Evolutionary conservation across 169 alveolate species (phyloP).

Genomic region (Cryptosporidium xiaoi): DNA sequence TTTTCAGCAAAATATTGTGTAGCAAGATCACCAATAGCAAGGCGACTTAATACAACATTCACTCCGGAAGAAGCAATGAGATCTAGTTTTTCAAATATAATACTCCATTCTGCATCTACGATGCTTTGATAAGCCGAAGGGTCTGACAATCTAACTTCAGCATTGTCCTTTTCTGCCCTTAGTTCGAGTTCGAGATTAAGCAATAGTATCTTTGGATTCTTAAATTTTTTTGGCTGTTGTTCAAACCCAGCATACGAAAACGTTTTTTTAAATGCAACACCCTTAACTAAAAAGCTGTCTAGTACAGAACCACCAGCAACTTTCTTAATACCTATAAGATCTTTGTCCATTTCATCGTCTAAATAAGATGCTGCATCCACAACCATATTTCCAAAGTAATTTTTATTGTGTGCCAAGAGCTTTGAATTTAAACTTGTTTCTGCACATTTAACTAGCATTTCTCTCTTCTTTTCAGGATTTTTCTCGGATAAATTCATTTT

Average conservation of each 20-base stretch:
- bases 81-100: constrained; percentile 94
- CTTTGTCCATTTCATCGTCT: constrained; percentile 92
- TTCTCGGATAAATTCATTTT: constrained; percentile 81
- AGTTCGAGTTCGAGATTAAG: constrained; percentile 96
- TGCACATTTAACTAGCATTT: constrained; percentile 94
- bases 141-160: constrained; percentile 88
- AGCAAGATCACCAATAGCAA: constrained; percentile 99
- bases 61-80: constrained; percentile 93
- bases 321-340: constrained; percentile 95
- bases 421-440: constrained; percentile 96
- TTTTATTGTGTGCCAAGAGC: constrained; percentile 93
- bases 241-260: constrained; percentile 99
- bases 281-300: constrained; percentile 93
- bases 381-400: constrained; percentile 93
- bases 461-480: constrained; percentile 84
- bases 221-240: constrained; percentile 95
- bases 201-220: constrained; percentile 93
- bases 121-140: constrained; percentile 94
- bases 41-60: constrained; percentile 92
- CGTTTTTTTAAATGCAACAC: constrained; percentile 98
- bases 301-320: constrained; percentile 96
- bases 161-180: constrained; percentile 98
- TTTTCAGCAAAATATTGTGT: constrained; percentile 98
- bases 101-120: constrained; percentile 98
- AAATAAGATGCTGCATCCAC: constrained; percentile 95